Evolutionary conservation across 805 yeast species (phyloP), one percentile per base, ranked within the genome.

Genomic region (Ogataea saltuana): DNA sequence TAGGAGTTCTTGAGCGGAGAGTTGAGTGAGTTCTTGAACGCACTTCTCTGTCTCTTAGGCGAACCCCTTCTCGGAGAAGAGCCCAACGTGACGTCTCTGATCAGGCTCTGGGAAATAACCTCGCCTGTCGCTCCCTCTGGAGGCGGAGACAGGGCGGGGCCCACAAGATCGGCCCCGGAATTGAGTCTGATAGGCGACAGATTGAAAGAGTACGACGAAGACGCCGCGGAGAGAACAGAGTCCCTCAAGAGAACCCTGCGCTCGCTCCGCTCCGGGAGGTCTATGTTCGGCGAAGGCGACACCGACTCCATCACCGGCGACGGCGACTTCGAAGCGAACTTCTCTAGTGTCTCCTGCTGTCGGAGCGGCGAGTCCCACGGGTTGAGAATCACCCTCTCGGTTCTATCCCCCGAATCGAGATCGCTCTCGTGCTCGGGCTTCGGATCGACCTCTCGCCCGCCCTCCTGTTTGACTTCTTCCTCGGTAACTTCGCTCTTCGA

Each of bases 21-120:
- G 8, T 42, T 39, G 3, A 48, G 40, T 9, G 48, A 33, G 16
- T 36, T 42, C 25, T 42, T 52, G 26, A 39, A 36, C 10, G 44
- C 35, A 19, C 35, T 42, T 39, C 50, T 38, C 27, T 46, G 48
- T 32, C 55, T 44, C 20, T 46, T 55, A 3, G 65, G 63, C 3
- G 65, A 59, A 2, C 41, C 39, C 34, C 38, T 60, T 30, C 68
- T 44, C 15, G 68, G 68, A 11, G 67, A 60, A 15, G 67, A 63
- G 3, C 66, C 66, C 28, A 56, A 39, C 8, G 61, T 54, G 43
- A 51, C 38, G 11, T 51, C 51, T 38, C 27, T 28, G 3, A 45
- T 28, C n/a, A 51, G 18, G 11, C 37, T 44, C n/a, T 48, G 48
- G 2, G 48, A 22, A 16, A 37, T n/a, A 2, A 13, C 16, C 11